Percentiles rank a stretch among this genome's conserved stretches.
These are phyloP conservation scores for Calonectria pteridis DNA, from an alignment of 2,329 filamentous ascomycete species.

Conservation along the genomic window DNA sequence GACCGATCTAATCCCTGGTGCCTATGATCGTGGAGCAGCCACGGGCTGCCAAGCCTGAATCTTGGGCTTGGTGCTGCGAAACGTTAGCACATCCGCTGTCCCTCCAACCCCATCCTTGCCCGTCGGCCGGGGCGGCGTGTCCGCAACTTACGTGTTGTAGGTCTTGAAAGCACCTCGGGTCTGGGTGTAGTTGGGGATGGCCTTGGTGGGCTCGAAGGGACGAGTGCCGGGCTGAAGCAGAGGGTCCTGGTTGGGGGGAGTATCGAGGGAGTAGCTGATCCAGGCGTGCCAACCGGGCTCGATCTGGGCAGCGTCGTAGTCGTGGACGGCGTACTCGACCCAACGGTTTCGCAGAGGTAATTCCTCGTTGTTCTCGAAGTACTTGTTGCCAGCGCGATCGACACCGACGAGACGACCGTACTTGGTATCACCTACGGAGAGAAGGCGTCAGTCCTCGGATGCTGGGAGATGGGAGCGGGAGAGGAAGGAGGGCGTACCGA, in stretches of 20 bases:
- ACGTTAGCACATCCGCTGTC: constrained; percentile 30
- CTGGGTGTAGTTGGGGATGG: constrained; percentile 81
- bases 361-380: constrained; percentile 95
- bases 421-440: constrained; percentile 90
- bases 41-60: constrained; percentile 65
- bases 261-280: constrained; percentile 94
- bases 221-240: constrained; percentile 76
- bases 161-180: constrained; percentile 87
- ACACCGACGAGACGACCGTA: constrained; percentile 85
- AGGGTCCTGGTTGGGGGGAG: constrained; percentile 82
- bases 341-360: constrained; percentile 95
- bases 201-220: constrained; percentile 79
- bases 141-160: constrained; percentile 88
- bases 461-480: not conserved
- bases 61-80: constrained; percentile 65
- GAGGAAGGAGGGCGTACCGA: constrained; percentile 57
- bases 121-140: not conserved
- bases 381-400: constrained; percentile 97
- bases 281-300: constrained; percentile 98
- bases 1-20: constrained; percentile 39
- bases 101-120: not conserved
- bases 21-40: constrained; percentile 50
- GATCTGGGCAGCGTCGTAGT: constrained; percentile 86
- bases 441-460: constrained; percentile 14
- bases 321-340: constrained; percentile 94